Evolutionary conservation across 73 alveolate genomes (phyloP), one percentile per base, ranked within the genome.

Genomic region (Paramecium caudatum): DNA sequence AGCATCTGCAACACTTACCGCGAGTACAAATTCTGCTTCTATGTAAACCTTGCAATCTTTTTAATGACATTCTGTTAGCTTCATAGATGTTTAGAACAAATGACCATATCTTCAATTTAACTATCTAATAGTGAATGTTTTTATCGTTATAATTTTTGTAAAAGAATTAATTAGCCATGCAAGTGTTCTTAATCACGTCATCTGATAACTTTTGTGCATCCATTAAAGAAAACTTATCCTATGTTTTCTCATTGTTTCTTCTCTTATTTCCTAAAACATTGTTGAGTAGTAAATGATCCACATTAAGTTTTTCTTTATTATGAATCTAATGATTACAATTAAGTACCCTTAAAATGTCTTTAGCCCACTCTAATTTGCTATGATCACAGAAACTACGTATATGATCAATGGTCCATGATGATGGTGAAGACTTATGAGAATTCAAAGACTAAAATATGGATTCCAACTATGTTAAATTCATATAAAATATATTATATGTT

Each of bases 1-100:
- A 74, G 43, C 88, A 74, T 43, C 88, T 41, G 21, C 25, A 74
- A 74, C 88, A 74, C 43, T 74, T 74, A n/a, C 88, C 65, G 16
- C 46, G n/a, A 21, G 69, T 21, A 37, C 21, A 41, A 16, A 19
- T 39, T 41, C 12, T 74, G 16, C 47, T 74, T 74, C 88, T 74
- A 36, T 37, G 27, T 41, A 74, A 41, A 21, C 88, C 70, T 39
- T 23, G 21, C 19, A 74, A 45, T 74, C 88, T 74, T 45, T 74
- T 74, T n/a, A 74, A 46, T 12, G 25, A 19, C 8, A 41, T 15
- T n/a, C 65, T 45, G 43, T 74, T 74, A 16, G 36, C 15, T 7
- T 43, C 43, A 74, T 41, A 74, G 0, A 41, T 39, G 32, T 74
- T 39, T 12, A 74, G 47, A 2, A 74, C 43, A 13, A 41, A 74